Evolutionary conservation across 208 protist genomes (phyloP).

Genomic region (Trypanosoma theileri): DNA sequence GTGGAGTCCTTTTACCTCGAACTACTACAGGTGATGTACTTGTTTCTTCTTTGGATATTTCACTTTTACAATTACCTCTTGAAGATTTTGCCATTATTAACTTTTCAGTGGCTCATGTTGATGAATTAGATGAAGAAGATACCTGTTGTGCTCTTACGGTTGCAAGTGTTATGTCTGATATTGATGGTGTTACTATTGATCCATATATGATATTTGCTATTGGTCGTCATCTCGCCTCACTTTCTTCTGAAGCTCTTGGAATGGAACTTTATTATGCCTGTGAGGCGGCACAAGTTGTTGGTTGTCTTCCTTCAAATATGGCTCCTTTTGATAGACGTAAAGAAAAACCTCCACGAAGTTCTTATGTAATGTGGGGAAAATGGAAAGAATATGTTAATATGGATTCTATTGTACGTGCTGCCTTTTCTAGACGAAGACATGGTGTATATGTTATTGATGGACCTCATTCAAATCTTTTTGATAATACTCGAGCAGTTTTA

Average conservation of each 20-base stretch:
- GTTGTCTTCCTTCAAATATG: constrained; percentile 51
- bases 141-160: constrained; percentile 77
- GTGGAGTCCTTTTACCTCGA: constrained; percentile 48
- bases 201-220: constrained; percentile 83
- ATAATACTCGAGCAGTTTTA: constrained; percentile 67
- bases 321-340: constrained; percentile 53
- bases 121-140: constrained; percentile 60
- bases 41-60: constrained; percentile 38
- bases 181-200: constrained; percentile 76
- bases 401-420: constrained; percentile 40
- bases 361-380: constrained; percentile 47
- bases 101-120: constrained; percentile 36
- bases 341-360: constrained; percentile 22
- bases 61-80: constrained; percentile 24
- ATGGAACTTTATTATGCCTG: constrained; percentile 69
- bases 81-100: constrained; percentile 68
- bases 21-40: constrained; percentile 31
- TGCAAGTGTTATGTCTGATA: constrained; percentile 73
- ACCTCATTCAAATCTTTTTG: constrained; percentile 67
- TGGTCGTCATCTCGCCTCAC: constrained; percentile 53
- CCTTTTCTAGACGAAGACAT: constrained; percentile 61
- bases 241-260: constrained; percentile 39
- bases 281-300: constrained; percentile 60
- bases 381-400: constrained; percentile 40
- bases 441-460: constrained; percentile 69